A percentile compares a stretch with the other conserved stretches of the same genome.
Conservation (phyloP, 352 stramenopile species). For the Pythium phragmitis region DNA sequence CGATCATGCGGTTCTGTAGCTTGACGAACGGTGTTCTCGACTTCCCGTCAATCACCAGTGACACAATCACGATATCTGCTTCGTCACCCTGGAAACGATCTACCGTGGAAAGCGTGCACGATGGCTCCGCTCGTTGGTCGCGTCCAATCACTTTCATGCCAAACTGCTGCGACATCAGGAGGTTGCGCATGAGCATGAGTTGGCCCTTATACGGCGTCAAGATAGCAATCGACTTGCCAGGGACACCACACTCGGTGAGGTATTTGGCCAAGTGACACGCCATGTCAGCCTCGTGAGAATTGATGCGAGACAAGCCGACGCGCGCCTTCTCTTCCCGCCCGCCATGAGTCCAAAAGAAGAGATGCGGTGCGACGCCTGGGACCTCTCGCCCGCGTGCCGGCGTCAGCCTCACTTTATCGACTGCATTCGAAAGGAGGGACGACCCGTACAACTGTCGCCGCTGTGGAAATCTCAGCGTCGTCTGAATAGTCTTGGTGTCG, state of each 20-base stretch:
- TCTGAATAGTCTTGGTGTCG: slow-evolving; percentile 51
- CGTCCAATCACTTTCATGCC: slow-evolving; percentile 24
- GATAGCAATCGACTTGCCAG: slow-evolving; percentile 71
- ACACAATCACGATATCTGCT: slow-evolving; percentile 86
- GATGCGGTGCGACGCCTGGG: slow-evolving; percentile 64
- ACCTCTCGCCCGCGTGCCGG: slow-evolving; percentile 71
- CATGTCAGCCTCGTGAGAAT: slow-evolving; percentile 77
- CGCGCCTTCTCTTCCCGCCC: slow-evolving; percentile 56
- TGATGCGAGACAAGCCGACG: slow-evolving; percentile 78
- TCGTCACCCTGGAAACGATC: slow-evolving; percentile 91
- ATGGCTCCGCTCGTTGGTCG: slow-evolving; percentile 29
- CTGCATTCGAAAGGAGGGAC: not conserved
- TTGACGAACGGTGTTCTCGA: slow-evolving; percentile 88
- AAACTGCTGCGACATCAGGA: slow-evolving; percentile 53
- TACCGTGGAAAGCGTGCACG: slow-evolving; percentile 79
- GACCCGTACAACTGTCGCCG: not conserved
- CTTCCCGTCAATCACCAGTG: slow-evolving; percentile 87
- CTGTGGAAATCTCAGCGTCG: not conserved
- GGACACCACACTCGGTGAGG: slow-evolving; percentile 73
- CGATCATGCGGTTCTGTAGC: slow-evolving; percentile 88
- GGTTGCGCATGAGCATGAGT: slow-evolving; percentile 80
- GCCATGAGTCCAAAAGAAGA: slow-evolving; percentile 86
- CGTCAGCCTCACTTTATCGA: slow-evolving; percentile 27
- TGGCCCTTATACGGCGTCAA: slow-evolving; percentile 90
- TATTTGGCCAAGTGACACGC: slow-evolving; percentile 73